Evolutionary conservation across 2,329 filamentous ascomycete genomes (phyloP).

Genomic region (Nemania serpens): DNA sequence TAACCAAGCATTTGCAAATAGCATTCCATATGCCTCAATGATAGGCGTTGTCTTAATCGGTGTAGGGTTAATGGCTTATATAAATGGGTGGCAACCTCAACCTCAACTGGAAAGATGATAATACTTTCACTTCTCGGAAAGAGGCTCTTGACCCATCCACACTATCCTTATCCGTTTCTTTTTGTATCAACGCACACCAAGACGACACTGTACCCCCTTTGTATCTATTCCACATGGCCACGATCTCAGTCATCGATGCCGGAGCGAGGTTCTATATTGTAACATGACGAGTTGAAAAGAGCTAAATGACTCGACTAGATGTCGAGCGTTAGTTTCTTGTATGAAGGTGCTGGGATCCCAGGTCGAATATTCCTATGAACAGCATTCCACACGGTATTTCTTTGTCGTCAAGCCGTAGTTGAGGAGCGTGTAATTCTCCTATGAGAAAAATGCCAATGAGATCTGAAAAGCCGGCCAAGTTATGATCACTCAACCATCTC

Average conservation of each 20-base stretch:
- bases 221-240: conserved; percentile 37
- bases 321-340: conserved; percentile 15
- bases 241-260: conserved; percentile 1
- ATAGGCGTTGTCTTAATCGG: conserved; percentile 80
- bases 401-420: conserved; percentile 5
- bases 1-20: conserved; percentile 56
- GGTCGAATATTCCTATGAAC: conserved; percentile 20
- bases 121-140: not conserved
- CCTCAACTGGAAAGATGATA: conserved; percentile 39
- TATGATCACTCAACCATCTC: conserved; percentile 3
- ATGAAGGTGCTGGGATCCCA: conserved; percentile 16
- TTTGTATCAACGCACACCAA: conserved; percentile 23
- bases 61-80: conserved; percentile 83
- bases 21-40: conserved; percentile 79
- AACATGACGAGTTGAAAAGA: conserved; percentile 23
- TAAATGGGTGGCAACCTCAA: conserved; percentile 76
- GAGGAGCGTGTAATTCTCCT: conserved; percentile 17
- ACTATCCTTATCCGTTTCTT: not conserved
- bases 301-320: conserved; percentile 8
- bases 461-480: conserved; percentile 1
- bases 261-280: conserved; percentile 16
- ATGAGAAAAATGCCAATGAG: conserved; percentile 23
- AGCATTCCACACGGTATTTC: conserved; percentile 19
- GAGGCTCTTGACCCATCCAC: not conserved
- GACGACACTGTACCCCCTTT: conserved; percentile 36